phyloP scores from a whole-genome alignment of 2,329 filamentous ascomycete species.

The Exophiala oligosperma region DNA sequence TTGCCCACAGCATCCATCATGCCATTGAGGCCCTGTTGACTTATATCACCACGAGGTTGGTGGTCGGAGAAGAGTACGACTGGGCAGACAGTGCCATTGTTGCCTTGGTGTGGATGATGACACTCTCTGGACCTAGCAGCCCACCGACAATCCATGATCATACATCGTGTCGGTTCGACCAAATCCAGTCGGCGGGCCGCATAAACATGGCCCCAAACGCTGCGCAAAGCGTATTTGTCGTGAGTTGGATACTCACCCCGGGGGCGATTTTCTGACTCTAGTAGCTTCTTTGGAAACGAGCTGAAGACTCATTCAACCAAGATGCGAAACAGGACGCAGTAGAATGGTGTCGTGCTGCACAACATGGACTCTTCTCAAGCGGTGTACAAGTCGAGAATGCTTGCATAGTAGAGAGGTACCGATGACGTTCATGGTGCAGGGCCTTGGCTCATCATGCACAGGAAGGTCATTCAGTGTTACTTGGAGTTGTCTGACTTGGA shows the following conservation, averaged over 20 bases:
- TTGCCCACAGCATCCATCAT: slow-evolving; percentile 34
- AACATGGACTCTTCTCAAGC: slow-evolving; percentile 63
- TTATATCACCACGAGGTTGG: slow-evolving; percentile 61
- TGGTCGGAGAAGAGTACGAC: slow-evolving; percentile 48
- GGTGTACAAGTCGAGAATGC: slow-evolving; percentile 65
- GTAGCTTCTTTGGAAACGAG: slow-evolving; percentile 77
- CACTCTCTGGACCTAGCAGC: neutral
- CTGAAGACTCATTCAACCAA: slow-evolving; percentile 60
- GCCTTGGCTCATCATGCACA: slow-evolving; percentile 41
- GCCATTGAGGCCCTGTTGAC: slow-evolving; percentile 59
- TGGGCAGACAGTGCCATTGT: slow-evolving; percentile 72
- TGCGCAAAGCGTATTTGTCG: slow-evolving; percentile 52
- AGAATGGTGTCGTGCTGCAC: slow-evolving; percentile 70
- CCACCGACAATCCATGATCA: neutral
- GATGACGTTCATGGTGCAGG: neutral
- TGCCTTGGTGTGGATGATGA: slow-evolving; percentile 64
- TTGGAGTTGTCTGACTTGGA: slow-evolving; percentile 59
- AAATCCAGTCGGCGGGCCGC: slow-evolving; percentile 47
- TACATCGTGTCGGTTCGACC: slow-evolving; percentile 28
- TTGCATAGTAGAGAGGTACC: slow-evolving; percentile 64
- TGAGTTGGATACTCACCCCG: slow-evolving; percentile 27
- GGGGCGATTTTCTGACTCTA: slow-evolving; percentile 5
- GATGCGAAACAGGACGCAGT: slow-evolving; percentile 57
- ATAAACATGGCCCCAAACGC: slow-evolving; percentile 58
- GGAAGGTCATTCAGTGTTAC: slow-evolving; percentile 72